phyloP scores from a whole-genome alignment of 768 basidiomycete genomes.

The Boletus reticuloceps region DNA sequence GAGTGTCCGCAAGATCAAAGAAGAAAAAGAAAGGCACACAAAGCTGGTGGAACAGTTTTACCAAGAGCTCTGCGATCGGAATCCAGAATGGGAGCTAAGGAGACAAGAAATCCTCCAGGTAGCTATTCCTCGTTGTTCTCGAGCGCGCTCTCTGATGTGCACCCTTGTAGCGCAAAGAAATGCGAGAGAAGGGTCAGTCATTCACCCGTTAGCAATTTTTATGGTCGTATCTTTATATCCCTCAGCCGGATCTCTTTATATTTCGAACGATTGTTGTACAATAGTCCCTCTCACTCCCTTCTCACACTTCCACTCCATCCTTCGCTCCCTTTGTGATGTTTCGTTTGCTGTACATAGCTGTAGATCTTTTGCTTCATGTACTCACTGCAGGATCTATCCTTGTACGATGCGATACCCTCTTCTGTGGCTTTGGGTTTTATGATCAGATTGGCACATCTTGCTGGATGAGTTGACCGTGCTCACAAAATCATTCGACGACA shows the following conservation, averaged over 20 bases:
- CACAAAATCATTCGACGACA: slow-evolving; percentile 1
- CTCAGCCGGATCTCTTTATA: slow-evolving; percentile 15
- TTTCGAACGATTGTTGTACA: slow-evolving; percentile 32
- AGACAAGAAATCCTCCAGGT: slow-evolving; percentile 52
- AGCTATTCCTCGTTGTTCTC: slow-evolving; percentile 5
- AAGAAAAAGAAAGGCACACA: slow-evolving; percentile 38
- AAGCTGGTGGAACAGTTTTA: slow-evolving; percentile 53
- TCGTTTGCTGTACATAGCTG: slow-evolving; percentile 9
- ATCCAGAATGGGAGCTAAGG: slow-evolving; percentile 63
- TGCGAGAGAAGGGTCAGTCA: slow-evolving; percentile 27
- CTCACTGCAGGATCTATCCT: neutral
- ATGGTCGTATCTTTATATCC: slow-evolving; percentile 33
- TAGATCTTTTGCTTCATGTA: slow-evolving; percentile 2
- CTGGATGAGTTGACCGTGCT: neutral
- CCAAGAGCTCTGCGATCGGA: slow-evolving; percentile 49
- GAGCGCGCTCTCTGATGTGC: slow-evolving; percentile 4
- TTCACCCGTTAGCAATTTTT: slow-evolving; percentile 19
- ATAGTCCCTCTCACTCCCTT: neutral
- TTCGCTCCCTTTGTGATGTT: neutral
- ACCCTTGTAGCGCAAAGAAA: slow-evolving; percentile 26
- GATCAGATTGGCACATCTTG: neutral
- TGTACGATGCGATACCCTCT: slow-evolving; percentile 18
- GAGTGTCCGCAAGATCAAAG: slow-evolving; percentile 39
- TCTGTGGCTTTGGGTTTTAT: neutral
- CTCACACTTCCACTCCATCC: slow-evolving; percentile 5